Evolutionary conservation across 140 eudicot species (phyloP), one percentile per base, ranked within the genome.

Genomic region (Anethum foeniculum): DNA sequence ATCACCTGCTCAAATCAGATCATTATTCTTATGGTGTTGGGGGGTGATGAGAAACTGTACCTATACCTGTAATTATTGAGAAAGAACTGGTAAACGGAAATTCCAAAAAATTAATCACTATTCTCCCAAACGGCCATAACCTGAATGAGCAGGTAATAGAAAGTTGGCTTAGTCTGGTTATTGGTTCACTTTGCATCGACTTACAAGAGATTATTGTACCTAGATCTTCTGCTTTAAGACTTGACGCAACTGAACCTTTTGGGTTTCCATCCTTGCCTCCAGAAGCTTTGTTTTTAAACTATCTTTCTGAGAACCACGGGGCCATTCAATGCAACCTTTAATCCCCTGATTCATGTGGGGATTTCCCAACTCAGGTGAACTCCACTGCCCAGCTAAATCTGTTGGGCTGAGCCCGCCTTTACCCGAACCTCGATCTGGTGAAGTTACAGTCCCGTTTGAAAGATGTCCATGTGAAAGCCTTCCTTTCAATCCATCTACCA

Each of bases 251-350:
- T 91, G 98, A 74, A 91, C 32, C 83, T 93, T 93, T 79, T 90
- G 95, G 67, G 88, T 91, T 25, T 88, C 93, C 92, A 87, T 86
- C 79, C 97, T 91, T 0, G 97, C 93, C 69, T 93, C 96, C 32
- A 12, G 21, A 68, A 68, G 86, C 80, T 90, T 89, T 0, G 94
- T 77, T 75, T 93, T 93, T 77, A 91, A 86, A 79, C 97, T 90
- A 39, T 85, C 60, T 79, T 85, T 89, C 90, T 93, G 92, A 71
- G 68, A 83, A 0, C 90, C 88, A 7, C 91, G 84, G 32, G 97
- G 92, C 97, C 97, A 91, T 64, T 93, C 92, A 4, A 93, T 89
- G 84, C 97, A 91, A 74, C 98, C 98, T 85, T 93, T 93, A 89
- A 87, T 87, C 52, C 88, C 97, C 54, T 83, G 85, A 47, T 79